Base-by-base conservation (phyloP, 768 basidiomycete species). In the Suillus placidus region DNA sequence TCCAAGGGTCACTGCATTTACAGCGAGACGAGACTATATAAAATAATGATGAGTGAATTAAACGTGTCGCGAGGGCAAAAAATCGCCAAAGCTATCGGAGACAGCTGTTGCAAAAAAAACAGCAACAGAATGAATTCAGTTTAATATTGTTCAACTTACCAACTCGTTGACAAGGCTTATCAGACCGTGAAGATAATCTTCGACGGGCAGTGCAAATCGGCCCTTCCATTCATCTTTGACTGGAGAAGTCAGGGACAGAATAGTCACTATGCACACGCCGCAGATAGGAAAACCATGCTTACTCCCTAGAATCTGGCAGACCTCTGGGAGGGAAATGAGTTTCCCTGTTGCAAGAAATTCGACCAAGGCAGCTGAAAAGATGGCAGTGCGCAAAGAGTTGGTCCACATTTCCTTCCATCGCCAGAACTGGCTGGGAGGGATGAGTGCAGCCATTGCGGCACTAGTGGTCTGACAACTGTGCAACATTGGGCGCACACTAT, bases 351-450 rank as follows among this genome's bases (percentile, higher is more conserved):
- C 79, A 8, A 94, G 80, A 71, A 88, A 94, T 71, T 89, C 84
- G 14, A 88, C 80, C 40, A 94, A 74, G 20, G 88, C 85, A 1
- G 86, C 87, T 47, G 85, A 82, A 70, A 90, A 94, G 1, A 93
- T 81, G 13, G 86, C 85, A 20, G 83, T 84, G 64, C 92, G 83
- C 43, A 93, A 74, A 4, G 90, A 88, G 71, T 85, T 87, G 1
- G 84, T 82, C 92, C 92, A 93, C 86, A 91, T 86, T 32, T 93
- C 91, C 73, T 90, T 92, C 90, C 90, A 94, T 64, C 87, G 82
- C 92, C 92, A 94, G 67, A 91, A 87, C 68, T 93, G 90, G 69
- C 90, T 86, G 37, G 80, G 81, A 35, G 92, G 92, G 32, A 92
- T 80, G 38, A 88, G 80, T 6, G 71, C 76, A 7, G 87, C 87